Conservation (phyloP, 768 basidiomycete genomes). For the Serendipita vermifera region DNA sequence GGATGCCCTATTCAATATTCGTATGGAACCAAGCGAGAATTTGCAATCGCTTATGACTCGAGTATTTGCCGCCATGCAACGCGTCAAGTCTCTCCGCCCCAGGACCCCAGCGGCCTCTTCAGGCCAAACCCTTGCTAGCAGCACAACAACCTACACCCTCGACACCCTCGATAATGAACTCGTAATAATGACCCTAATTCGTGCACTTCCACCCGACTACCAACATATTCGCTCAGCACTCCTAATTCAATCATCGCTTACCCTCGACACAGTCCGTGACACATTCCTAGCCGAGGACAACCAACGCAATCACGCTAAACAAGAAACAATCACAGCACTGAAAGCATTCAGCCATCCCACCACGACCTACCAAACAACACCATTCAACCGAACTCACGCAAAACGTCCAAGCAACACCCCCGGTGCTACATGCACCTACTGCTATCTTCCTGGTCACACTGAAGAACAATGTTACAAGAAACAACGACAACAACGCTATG, state of each 20-base stretch:
- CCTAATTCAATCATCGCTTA: not conserved
- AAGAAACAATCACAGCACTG: not conserved
- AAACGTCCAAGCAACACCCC: not conserved
- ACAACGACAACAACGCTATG: too few species aligned
- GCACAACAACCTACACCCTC: conserved; percentile 10
- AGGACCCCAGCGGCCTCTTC: not conserved
- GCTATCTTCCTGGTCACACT: not conserved
- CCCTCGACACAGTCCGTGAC: not conserved
- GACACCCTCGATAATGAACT: conserved; percentile 14
- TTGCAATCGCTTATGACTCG: conserved; percentile 12
- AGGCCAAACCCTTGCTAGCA: not conserved
- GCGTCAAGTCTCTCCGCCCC: conserved; percentile 15
- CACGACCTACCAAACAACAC: not conserved
- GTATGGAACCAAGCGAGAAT: conserved; percentile 12
- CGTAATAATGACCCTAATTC: conserved; percentile 10
- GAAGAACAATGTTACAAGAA: not conserved
- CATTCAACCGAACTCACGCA: not conserved
- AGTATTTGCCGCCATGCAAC: conserved; percentile 12
- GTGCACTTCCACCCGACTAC: not conserved
- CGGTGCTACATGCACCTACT: not conserved
- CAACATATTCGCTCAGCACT: not conserved
- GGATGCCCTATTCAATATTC: conserved; percentile 13
- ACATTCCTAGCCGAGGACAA: not conserved
- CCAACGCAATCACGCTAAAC: not conserved
- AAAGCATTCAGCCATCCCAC: too few species aligned